Evolutionary conservation across 2,329 filamentous ascomycete genomes (phyloP).

Genomic region (Exserohilum rostratum): DNA sequence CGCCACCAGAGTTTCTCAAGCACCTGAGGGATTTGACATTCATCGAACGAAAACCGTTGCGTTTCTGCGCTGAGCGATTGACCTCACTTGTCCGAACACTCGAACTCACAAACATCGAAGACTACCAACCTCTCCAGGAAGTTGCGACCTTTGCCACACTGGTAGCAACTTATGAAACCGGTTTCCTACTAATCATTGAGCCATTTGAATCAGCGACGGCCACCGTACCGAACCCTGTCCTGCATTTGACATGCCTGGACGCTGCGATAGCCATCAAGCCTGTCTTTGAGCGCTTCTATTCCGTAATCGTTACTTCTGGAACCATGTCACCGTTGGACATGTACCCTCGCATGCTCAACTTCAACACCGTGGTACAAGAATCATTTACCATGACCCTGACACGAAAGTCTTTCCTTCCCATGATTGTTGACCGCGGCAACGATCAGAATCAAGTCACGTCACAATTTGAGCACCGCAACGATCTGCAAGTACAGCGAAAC

Average conservation of each 20-base stretch:
- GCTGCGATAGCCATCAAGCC: constrained; percentile 98
- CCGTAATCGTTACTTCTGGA: constrained; percentile 97
- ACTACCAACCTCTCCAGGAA: constrained; percentile 95
- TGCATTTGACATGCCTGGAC: constrained; percentile 96
- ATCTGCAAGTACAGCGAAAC: constrained; percentile 95
- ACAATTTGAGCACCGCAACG: constrained; percentile 92
- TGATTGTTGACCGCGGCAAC: constrained; percentile 95
- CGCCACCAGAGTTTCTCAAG: constrained; percentile 87
- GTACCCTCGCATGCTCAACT: constrained; percentile 98
- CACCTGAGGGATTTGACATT: constrained; percentile 96
- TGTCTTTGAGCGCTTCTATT: constrained; percentile 96
- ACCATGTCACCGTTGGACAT: constrained; percentile 97
- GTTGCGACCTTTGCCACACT: constrained; percentile 97
- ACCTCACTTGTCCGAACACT: constrained; percentile 94
- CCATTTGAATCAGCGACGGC: constrained; percentile 95
- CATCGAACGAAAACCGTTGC: constrained; percentile 92
- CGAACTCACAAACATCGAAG: constrained; percentile 96
- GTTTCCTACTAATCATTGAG: constrained; percentile 94
- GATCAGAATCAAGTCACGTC: constrained; percentile 94
- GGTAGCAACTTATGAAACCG: constrained; percentile 94
- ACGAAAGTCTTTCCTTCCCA: constrained; percentile 90
- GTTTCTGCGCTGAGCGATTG: constrained; percentile 92
- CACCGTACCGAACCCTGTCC: constrained; percentile 92
- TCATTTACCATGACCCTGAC: constrained; percentile 98
- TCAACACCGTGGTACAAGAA: constrained; percentile 89